Base-by-base conservation (phyloP, 257 asterid genomes). In the Dorcoceras hygrometricum region DNA sequence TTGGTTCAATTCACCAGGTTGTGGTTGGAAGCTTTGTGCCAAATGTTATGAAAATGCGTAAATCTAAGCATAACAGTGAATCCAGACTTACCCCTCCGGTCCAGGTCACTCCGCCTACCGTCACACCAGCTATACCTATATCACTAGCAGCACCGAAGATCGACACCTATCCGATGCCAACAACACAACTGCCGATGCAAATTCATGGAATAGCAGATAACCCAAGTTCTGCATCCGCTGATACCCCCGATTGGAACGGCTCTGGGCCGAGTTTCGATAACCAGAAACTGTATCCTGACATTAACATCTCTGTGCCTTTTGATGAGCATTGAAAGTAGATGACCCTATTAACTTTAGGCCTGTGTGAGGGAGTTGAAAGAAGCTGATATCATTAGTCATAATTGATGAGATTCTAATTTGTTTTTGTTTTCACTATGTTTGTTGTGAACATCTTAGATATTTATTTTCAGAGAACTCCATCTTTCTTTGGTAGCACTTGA, bases 21-120 rank as follows among this genome's bases (percentile, higher is more conserved):
- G 96, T 91, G 32, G 81, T 91, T 2, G 98, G 98, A 73, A 87
- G 95, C 81, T 89, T 89, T 67, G 71, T 78, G 53, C 85, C 92
- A 34, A 84, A 80, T 7, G 78, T 81, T 34, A 68, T 61, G 36
- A 80, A 82, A 76, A 50, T 68, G 27, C 87, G 59, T 58, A 87
- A 81, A 63, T 75, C 75, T 59, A 82, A 79, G 80, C 78, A 81
- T 29, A 70, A 75, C 5, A 23, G 69, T 0, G 86, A 85, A 64
- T 70, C 81, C 7, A 73, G 79, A 75, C 63, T 59, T 27, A 58
- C 82, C 28, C 84, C 83, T 0, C 58, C 68, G 14, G 28, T 54
- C 59, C 90, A 83, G 54, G 65, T 62, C 63, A 70, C 88, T 55
- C 81, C 80, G 0, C 71, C 74, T 19, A 80, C 85, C 2, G 80